Conservation (phyloP, 345 rosid genomes). For the Linum lewisii region DNA sequence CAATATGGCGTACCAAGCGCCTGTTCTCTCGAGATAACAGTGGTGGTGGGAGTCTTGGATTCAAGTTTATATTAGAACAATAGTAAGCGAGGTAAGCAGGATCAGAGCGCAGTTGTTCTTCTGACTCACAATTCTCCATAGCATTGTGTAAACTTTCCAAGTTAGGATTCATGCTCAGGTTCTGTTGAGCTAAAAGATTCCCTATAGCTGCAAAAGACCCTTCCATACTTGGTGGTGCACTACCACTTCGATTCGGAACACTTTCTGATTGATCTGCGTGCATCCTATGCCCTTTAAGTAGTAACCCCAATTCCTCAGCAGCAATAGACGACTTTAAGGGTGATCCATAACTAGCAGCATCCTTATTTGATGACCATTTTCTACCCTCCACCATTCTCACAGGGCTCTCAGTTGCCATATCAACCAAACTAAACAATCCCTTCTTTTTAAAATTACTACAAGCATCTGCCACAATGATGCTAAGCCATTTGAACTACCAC, state of each 20-base stretch:
- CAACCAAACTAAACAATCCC: neutral
- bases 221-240: slow-evolving; percentile 98
- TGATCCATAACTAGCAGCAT: slow-evolving; percentile 41
- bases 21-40: slow-evolving; percentile 67
- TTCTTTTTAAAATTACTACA: neutral
- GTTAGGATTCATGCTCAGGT: slow-evolving; percentile 31
- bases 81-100: slow-evolving; percentile 79
- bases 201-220: slow-evolving; percentile 82
- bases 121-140: slow-evolving; percentile 46
- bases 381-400: slow-evolving; percentile 64
- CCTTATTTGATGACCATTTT: slow-evolving; percentile 53
- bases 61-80: slow-evolving; percentile 67
- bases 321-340: slow-evolving; percentile 41
- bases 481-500: neutral
- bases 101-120: slow-evolving; percentile 72
- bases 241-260: slow-evolving; percentile 78
- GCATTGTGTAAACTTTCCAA: slow-evolving; percentile 49
- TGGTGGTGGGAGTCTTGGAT: slow-evolving; percentile 95
- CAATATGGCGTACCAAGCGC: slow-evolving; percentile 52
- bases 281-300: slow-evolving; percentile 52
- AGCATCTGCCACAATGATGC: neutral
- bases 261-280: slow-evolving; percentile 32
- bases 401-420: slow-evolving; percentile 80
- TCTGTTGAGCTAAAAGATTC: slow-evolving; percentile 56
- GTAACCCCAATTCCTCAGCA: slow-evolving; percentile 64